Evolutionary conservation across 2,329 filamentous ascomycete species (phyloP).

Genomic region (Fusarium lateritium): DNA sequence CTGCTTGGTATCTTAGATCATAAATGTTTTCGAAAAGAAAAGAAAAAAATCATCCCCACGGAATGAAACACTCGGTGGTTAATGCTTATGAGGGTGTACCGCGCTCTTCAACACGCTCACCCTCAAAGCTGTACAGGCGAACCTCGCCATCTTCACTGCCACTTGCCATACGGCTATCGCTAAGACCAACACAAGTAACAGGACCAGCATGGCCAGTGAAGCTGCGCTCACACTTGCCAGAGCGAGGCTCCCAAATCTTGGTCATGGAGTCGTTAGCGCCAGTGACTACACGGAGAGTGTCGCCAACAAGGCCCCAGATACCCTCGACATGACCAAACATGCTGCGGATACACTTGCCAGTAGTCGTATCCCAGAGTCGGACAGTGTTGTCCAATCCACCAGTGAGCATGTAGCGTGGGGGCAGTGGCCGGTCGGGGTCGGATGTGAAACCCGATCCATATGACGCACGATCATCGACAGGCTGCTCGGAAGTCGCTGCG

Average conservation of each 20-base stretch:
- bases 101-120: conserved; percentile 63
- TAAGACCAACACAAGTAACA: conserved; percentile 92
- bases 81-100: conserved; percentile 65
- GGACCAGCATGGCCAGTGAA: conserved; percentile 92
- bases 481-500: conserved; percentile 49
- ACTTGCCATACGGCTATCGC: conserved; percentile 89
- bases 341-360: conserved; percentile 86
- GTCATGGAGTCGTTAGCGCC: conserved; percentile 95
- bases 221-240: conserved; percentile 91
- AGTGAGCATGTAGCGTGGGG: conserved; percentile 92
- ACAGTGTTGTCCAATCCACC: conserved; percentile 93
- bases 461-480: conserved; percentile 64
- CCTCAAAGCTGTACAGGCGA: conserved; percentile 83
- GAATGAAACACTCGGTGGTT: neutral
- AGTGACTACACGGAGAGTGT: conserved; percentile 88
- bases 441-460: conserved; percentile 75
- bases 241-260: conserved; percentile 92
- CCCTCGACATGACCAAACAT: conserved; percentile 98
- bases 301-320: conserved; percentile 92
- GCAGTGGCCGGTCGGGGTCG: conserved; percentile 75
- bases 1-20: conserved; percentile 22
- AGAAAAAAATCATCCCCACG: conserved; percentile 1
- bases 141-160: conserved; percentile 96
- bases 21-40: conserved; percentile 7
- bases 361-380: conserved; percentile 90